Conservation (phyloP, 768 basidiomycete genomes). For the Russula emetica region DNA sequence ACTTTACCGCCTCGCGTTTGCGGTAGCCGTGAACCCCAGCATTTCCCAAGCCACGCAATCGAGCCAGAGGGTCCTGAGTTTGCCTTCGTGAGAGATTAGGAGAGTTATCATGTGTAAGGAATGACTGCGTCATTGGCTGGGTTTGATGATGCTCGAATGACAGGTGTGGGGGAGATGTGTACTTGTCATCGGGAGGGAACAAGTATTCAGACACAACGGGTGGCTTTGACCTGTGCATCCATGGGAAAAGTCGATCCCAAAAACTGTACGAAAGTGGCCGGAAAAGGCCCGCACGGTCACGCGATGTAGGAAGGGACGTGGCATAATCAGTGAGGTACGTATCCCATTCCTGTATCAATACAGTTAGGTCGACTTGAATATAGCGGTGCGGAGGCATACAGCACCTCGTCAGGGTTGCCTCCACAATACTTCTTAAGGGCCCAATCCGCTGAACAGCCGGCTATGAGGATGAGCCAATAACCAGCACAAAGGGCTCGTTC, state of each 20-base stretch:
- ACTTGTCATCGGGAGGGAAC: slow-evolving; percentile 18
- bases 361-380: not conserved
- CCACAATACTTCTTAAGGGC: slow-evolving; percentile 51
- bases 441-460: slow-evolving; percentile 53
- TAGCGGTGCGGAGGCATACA: slow-evolving; percentile 15
- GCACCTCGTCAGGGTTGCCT: slow-evolving; percentile 65
- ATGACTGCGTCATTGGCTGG: not conserved
- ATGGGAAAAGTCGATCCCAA: slow-evolving; percentile 48
- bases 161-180: not conserved
- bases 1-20: slow-evolving; percentile 42
- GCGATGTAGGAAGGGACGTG: slow-evolving; percentile 44
- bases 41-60: slow-evolving; percentile 11
- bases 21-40: slow-evolving; percentile 34
- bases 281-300: slow-evolving; percentile 54
- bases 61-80: slow-evolving; percentile 7
- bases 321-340: slow-evolving; percentile 58
- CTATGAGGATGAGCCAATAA: slow-evolving; percentile 47
- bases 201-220: slow-evolving; percentile 5
- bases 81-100: slow-evolving; percentile 10
- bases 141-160: slow-evolving; percentile 14
- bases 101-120: slow-evolving; percentile 5
- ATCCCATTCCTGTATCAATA: slow-evolving; percentile 58
- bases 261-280: slow-evolving; percentile 45
- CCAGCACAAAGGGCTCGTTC: slow-evolving; percentile 60
- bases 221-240: slow-evolving; percentile 20